Base-by-base conservation (phyloP, 169 alveolate species). In the Eimeria brunetti region DNA sequence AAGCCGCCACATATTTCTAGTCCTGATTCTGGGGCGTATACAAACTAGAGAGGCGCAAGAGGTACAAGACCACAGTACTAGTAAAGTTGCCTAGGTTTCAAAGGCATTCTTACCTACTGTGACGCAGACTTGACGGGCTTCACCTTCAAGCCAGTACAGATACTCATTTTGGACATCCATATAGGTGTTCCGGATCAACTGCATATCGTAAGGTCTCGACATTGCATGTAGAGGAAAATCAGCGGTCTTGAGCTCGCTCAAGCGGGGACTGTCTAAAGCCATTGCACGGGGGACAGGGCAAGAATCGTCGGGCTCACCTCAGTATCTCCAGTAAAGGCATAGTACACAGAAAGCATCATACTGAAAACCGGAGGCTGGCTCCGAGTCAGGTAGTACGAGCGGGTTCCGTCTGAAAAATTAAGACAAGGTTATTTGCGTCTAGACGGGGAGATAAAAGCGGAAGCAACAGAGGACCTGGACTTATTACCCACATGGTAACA, bases 331-430 rank as follows among this genome's bases (percentile, higher is more conserved):
- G 95, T 95, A 53, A 62, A 86, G 53, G 88, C 53, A 49, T 80
- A 94, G 69, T 91, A 89, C 38, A 49, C 91, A 14, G 93, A n/a
- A 1, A 96, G 86, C 83, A 96, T 94, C 78, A 83, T 56, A n/a
- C 96, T 60, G 53, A 94, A 33, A 36, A 96, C 93, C 18, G 96
- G 95, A 49, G 97, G 97, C 91, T 96, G 94, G 71, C 95, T 88
- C 36, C 97, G 75, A 11, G 90, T 94, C 64, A 81, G 71, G 83
- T 94, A 96, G 94, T 96, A 94, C n/a, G 91, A 56, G 60, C 97
- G 95, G 18, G 88, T 94, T 12, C 97, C 97, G 86, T 96, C 95
- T 91, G 84, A 18, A 20, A 44, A n/a, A 33, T 73, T 7, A 20
- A 20, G 30, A 53, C 85, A 38, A 12, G 85, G 41, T 2, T 8